phyloP scores from a whole-genome alignment of 202 grass and related monocot species.

The Bolboschoenoplectus hybrid region DNA sequence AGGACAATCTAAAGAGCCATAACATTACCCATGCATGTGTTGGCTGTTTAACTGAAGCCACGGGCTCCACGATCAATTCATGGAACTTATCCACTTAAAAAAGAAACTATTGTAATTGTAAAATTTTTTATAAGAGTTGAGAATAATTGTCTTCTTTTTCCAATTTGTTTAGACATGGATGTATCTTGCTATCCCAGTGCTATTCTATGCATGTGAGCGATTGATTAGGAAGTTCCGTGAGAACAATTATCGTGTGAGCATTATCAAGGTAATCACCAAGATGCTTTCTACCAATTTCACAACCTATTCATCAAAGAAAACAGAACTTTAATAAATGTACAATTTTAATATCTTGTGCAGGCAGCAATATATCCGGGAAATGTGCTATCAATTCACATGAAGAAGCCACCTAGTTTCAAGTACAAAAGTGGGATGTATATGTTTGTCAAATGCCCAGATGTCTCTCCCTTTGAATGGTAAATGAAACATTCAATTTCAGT shows the following conservation, averaged over 20 bases:
- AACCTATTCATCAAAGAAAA: background rate
- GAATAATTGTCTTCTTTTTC: slow-evolving; percentile 13
- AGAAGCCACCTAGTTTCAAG: slow-evolving; percentile 89
- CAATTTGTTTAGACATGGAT: slow-evolving; percentile 82
- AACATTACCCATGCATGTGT: background rate
- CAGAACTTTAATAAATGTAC: background rate
- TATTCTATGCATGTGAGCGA: slow-evolving; percentile 93
- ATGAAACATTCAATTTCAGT: slow-evolving; percentile 13
- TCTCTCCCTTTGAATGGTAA: slow-evolving; percentile 96
- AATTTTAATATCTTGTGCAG: slow-evolving; percentile 43
- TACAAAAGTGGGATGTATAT: slow-evolving; percentile 99
- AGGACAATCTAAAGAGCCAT: background rate
- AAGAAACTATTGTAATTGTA: background rate
- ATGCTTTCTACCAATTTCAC: background rate
- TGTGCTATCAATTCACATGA: slow-evolving; percentile 92
- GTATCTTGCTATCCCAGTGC: slow-evolving; percentile 81
- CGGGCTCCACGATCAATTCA: background rate
- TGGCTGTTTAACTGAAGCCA: background rate
- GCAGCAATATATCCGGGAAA: slow-evolving; percentile 94
- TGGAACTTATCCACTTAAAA: background rate
- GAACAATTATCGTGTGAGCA: slow-evolving; percentile 69
- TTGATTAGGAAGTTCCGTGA: slow-evolving; percentile 88
- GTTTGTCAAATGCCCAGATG: slow-evolving; percentile 95
- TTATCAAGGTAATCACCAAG: slow-evolving; percentile 61
- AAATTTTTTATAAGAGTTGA: background rate